These are phyloP conservation scores for Penicillium fimorum DNA, from an alignment of 495 filamentous ascomycete genomes.

Conservation along the genomic window DNA sequence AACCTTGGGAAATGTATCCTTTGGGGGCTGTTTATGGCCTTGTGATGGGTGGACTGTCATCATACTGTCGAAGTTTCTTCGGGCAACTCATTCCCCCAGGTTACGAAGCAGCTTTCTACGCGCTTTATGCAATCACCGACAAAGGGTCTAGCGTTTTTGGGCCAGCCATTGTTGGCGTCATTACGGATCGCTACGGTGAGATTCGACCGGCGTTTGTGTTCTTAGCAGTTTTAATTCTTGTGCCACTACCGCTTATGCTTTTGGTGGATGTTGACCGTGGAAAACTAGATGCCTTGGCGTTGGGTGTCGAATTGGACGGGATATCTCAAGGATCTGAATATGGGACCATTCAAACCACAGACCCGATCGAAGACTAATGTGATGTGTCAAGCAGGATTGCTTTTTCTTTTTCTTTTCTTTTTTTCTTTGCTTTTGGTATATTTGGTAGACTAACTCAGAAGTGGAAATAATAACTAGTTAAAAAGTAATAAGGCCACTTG, in stretches of 20 bases:
- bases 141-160: slow-evolving; percentile 95
- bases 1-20: slow-evolving; percentile 96
- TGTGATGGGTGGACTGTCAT: slow-evolving; percentile 88
- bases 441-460: no score
- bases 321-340: slow-evolving; percentile 20
- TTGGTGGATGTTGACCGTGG: slow-evolving; percentile 89
- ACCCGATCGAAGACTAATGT: background rate
- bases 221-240: slow-evolving; percentile 73
- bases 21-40: slow-evolving; percentile 88
- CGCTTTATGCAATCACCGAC: slow-evolving; percentile 95
- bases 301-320: slow-evolving; percentile 65
- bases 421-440: no score
- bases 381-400: background rate
- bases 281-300: slow-evolving; percentile 68
- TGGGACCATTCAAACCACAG: slow-evolving; percentile 21
- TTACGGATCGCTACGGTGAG: slow-evolving; percentile 85
- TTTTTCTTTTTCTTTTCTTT: background rate
- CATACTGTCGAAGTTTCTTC: slow-evolving; percentile 89
- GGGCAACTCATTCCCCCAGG: slow-evolving; percentile 92
- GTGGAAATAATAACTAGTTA: no score
- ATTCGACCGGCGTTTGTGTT: slow-evolving; percentile 95
- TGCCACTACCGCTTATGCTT: slow-evolving; percentile 81
- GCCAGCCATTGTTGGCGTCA: slow-evolving; percentile 86
- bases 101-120: slow-evolving; percentile 93
- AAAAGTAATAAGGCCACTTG: slow-evolving; percentile 8